phyloP scores from a whole-genome alignment of 805 yeast species.

The Scheffersomyces stipitis region DNA sequence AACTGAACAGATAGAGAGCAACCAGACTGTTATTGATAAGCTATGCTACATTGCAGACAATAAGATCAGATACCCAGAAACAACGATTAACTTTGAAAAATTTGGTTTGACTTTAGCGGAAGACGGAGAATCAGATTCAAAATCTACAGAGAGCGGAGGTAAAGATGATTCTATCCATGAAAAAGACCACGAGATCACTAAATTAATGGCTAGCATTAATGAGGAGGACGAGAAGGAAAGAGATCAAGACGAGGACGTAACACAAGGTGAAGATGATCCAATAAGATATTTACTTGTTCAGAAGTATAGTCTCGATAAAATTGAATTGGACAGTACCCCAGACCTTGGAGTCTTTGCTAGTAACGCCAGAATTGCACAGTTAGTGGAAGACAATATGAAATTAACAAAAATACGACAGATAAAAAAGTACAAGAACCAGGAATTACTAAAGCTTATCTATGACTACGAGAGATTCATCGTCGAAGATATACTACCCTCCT shows the following conservation, averaged over 20 bases:
- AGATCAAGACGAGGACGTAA: background rate
- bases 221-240: background rate
- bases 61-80: slow-evolving; percentile 10
- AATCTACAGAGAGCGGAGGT: background rate
- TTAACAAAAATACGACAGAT: slow-evolving; percentile 18
- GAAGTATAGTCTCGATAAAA: slow-evolving; percentile 25
- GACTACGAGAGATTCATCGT: slow-evolving; percentile 32
- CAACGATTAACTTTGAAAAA: background rate
- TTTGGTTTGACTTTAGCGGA: background rate
- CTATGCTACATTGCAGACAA: slow-evolving; percentile 23
- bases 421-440: slow-evolving; percentile 20
- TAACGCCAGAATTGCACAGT: slow-evolving; percentile 18
- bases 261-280: slow-evolving; percentile 7
- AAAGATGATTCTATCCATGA: background rate
- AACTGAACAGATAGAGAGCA: slow-evolving; percentile 20
- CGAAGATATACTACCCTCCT: slow-evolving; percentile 25
- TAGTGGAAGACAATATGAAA: slow-evolving; percentile 28
- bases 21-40: slow-evolving; percentile 21
- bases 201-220: background rate
- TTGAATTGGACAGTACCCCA: slow-evolving; percentile 6
- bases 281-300: slow-evolving; percentile 18
- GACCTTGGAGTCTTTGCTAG: slow-evolving; percentile 6
- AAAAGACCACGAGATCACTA: background rate
- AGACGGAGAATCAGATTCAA: background rate
- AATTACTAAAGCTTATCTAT: slow-evolving; percentile 19